Evolutionary conservation across 306 rosid genomes (phyloP).

Genomic region (Pyrus betulifolia): DNA sequence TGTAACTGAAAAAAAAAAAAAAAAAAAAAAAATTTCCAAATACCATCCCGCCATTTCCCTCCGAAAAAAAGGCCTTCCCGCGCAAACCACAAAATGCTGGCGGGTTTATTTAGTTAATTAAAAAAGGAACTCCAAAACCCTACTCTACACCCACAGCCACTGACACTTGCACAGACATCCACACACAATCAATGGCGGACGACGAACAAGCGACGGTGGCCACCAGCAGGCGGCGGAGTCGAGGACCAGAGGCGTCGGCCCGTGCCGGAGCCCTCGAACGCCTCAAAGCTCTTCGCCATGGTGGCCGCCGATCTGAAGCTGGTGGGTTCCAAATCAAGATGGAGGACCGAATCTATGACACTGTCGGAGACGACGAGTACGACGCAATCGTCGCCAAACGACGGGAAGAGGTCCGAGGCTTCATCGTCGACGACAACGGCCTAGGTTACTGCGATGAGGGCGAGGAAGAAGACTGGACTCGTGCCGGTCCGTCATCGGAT

Average conservation of each 20-base stretch:
- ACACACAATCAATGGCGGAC: slow-evolving; percentile 47
- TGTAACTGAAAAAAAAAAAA: not conserved
- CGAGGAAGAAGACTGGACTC: slow-evolving; percentile 96
- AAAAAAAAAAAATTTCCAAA: not conserved
- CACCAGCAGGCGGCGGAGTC: slow-evolving; percentile 42
- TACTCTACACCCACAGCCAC: not conserved
- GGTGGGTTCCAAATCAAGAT: slow-evolving; percentile 59
- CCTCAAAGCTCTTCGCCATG: slow-evolving; percentile 50
- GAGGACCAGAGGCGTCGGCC: slow-evolving; percentile 47
- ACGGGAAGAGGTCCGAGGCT: slow-evolving; percentile 55
- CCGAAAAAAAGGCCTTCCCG: slow-evolving; percentile 2
- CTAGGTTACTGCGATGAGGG: slow-evolving; percentile 84
- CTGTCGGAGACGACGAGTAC: slow-evolving; percentile 73
- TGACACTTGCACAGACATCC: not conserved
- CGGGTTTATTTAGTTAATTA: not conserved
- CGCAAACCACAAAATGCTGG: slow-evolving; percentile 36
- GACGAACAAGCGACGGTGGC: slow-evolving; percentile 38
- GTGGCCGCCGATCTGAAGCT: slow-evolving; percentile 59
- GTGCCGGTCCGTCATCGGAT: slow-evolving; percentile 51
- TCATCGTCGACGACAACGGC: slow-evolving; percentile 82
- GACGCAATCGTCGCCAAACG: slow-evolving; percentile 76
- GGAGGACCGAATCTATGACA: slow-evolving; percentile 69
- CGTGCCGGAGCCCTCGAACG: slow-evolving; percentile 67
- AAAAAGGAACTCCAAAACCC: not conserved
- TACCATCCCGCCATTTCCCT: not conserved